phyloP scores from a whole-genome alignment of 345 rosid species.

The Syzygium oleosum region DNA sequence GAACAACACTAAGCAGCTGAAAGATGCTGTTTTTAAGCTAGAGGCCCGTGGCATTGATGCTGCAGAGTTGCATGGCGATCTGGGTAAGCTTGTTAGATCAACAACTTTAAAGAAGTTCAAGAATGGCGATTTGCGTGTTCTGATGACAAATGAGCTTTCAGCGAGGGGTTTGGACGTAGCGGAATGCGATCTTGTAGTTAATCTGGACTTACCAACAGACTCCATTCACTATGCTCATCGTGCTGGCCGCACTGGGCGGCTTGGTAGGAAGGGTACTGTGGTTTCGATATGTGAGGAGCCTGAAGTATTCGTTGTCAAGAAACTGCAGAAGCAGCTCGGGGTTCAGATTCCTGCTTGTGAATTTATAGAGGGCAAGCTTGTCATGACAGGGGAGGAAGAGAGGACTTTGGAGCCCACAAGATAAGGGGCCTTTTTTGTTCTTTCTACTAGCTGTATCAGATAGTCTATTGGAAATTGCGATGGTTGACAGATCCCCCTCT shows the following conservation, averaged over 20 bases:
- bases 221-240: conserved; percentile 81
- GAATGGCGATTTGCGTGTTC: conserved; percentile 71
- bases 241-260: conserved; percentile 84
- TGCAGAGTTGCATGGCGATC: conserved; percentile 86
- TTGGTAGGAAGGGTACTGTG: conserved; percentile 85
- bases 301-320: conserved; percentile 79
- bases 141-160: conserved; percentile 87
- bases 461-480: background rate
- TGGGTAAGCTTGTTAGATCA: conserved; percentile 91
- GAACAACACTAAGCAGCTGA: conserved; percentile 84
- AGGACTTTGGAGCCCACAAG: conserved; percentile 9
- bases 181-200: conserved; percentile 87
- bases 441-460: background rate
- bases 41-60: conserved; percentile 82
- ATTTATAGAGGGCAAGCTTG: conserved; percentile 75
- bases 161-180: conserved; percentile 91
- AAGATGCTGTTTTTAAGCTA: conserved; percentile 84
- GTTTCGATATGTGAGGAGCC: conserved; percentile 78
- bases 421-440: background rate
- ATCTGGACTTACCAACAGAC: conserved; percentile 76
- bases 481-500: background rate
- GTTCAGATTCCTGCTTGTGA: conserved; percentile 59
- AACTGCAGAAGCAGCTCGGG: conserved; percentile 81
- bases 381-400: conserved; percentile 43
- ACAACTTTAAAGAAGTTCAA: conserved; percentile 76